Conservation (phyloP, 2,329 filamentous ascomycete genomes). For the Mycogone perniciosa region DNA sequence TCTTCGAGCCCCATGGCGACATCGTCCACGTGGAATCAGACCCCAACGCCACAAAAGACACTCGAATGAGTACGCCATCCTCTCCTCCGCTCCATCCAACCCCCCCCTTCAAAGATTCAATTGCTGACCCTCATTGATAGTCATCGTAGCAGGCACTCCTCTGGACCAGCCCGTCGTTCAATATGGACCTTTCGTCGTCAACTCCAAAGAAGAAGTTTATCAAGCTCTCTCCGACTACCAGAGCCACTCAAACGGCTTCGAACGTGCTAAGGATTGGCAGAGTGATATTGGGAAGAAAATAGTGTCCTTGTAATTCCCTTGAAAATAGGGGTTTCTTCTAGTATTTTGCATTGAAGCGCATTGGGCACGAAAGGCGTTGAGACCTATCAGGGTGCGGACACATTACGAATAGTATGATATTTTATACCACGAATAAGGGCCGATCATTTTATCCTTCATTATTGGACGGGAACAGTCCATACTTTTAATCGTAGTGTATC, state of each 20-base stretch:
- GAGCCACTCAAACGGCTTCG: conserved; percentile 68
- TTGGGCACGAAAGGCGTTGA: conserved; percentile 23
- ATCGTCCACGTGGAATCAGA: conserved; percentile 65
- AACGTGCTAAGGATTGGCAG: conserved; percentile 70
- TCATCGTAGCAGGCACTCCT: conserved; percentile 73
- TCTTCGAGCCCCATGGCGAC: conserved; percentile 77
- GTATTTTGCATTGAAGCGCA: not conserved
- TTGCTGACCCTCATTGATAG: conserved; percentile 20
- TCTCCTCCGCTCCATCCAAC: not conserved
- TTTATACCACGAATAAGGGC: no score
- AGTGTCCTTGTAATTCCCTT: conserved; percentile 21
- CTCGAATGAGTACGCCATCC: conserved; percentile 40
- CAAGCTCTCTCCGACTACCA: conserved; percentile 73
- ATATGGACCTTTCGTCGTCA: conserved; percentile 81
- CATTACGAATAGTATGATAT: not conserved
- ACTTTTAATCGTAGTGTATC: no score
- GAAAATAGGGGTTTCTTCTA: not conserved
- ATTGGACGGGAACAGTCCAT: no score
- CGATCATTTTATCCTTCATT: no score
- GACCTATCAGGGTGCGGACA: not conserved
- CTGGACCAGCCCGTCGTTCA: conserved; percentile 76
- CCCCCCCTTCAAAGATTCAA: not conserved
- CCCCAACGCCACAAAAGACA: conserved; percentile 52
- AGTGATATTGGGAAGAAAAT: conserved; percentile 82
- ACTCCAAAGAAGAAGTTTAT: conserved; percentile 63